Conservation (phyloP, 2,329 filamentous ascomycete genomes). For the Fusarium sp. region DNA sequence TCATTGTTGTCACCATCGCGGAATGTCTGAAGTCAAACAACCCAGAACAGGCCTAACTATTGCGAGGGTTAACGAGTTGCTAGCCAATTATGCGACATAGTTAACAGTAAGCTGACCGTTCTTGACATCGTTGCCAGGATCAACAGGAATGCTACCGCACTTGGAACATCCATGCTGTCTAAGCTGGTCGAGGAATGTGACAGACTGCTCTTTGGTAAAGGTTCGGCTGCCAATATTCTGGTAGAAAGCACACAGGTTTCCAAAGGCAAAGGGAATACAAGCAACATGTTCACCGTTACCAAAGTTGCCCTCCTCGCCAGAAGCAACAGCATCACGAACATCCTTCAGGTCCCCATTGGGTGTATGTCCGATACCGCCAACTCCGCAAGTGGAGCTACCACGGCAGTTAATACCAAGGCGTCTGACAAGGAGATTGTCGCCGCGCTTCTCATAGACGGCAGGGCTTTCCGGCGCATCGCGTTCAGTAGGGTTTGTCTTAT, state of each 20-base stretch:
- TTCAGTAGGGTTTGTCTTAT: fast-evolving
- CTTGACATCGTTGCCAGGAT: not conserved
- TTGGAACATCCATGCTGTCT: not conserved
- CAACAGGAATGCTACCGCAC: not conserved
- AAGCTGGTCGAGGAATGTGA: not conserved
- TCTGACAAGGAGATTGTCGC: not conserved
- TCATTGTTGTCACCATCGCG: fast-evolving
- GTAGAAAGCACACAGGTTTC: not conserved
- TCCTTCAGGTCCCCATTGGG: not conserved
- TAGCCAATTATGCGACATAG: not conserved
- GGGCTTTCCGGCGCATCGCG: not conserved
- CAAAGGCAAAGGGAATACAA: not conserved
- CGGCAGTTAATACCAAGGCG: not conserved
- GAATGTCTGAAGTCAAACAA: not conserved
- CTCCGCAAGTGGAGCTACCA: not conserved
- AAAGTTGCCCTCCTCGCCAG: not conserved
- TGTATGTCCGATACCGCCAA: not conserved
- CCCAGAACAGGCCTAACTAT: fast-evolving
- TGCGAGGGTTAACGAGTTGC: fast-evolving
- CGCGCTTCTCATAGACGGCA: not conserved
- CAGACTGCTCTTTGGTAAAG: not conserved
- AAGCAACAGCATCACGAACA: not conserved
- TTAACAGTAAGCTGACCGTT: not conserved
- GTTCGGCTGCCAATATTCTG: not conserved
- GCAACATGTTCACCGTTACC: not conserved